Base-by-base conservation (phyloP, 148 eudicot genomes). In the Simmondsia chinensis region DNA sequence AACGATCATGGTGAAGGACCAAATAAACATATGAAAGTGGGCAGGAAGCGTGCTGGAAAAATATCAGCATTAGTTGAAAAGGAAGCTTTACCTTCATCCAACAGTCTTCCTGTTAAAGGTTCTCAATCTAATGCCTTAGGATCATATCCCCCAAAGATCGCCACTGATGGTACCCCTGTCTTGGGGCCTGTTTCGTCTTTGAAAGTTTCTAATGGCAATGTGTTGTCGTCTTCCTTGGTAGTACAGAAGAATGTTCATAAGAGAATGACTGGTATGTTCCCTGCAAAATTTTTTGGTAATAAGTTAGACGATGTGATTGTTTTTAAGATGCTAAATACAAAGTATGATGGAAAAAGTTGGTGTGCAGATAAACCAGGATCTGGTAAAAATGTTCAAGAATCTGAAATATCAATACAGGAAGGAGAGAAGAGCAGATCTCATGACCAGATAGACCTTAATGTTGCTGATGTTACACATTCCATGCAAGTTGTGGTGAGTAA, bases 401-500 rank as follows among this genome's bases (percentile, higher is more conserved):
- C 49, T 14, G 72, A 68, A 34, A 55, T 49, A 59, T 54, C 69
- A 39, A 50, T 41, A 56, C 82, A 69, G 51, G 62, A 55, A 46
- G 74, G 68, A 52, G 99, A 79, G 17, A 76, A 70, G 61, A 63
- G 62, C 61, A 61, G 63, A 52, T 39, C 44, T 26, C 85, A 62
- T 59, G 89, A 63, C 71, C 75, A 65, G 48, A 60, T 74, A 59
- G 83, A 86, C 57, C 71, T 69, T 52, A 76, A 74, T 69, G 56
- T 64, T 43, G 70, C 89, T 57, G 75, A 68, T 44, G 69, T 64
- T 60, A 80, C 58, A 59, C 73, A 70, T 59, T 38, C 77, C 33
- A 28, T 57, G 60, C 84, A 66, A 52, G 50, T 49, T 50, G 29
- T 62, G 64, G 99, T 91, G 65, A 77, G 94, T 61, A 30, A 22